Base-by-base conservation (phyloP, 441 rosid species). In the Bruguiera hainesii region DNA sequence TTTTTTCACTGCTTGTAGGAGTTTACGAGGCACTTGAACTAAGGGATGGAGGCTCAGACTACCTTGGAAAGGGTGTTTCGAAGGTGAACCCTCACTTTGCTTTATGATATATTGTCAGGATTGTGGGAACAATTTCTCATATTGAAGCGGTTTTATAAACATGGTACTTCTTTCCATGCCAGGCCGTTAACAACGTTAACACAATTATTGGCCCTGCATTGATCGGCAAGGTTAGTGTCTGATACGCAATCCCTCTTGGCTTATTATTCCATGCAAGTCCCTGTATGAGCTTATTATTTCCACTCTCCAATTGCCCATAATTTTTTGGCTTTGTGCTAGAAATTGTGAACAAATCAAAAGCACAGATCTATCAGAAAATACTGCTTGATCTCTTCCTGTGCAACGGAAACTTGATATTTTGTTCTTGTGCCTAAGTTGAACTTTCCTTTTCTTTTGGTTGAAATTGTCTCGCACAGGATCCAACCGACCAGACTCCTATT, bases 131-230 rank as follows among this genome's bases (percentile, higher is more conserved):
- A 25, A 3, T 21, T 53, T 53, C 6, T n/a, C 57, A 7, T 53
- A 2, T 19, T 53, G 26, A n/a, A 21, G 57, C 13, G 42, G 0
- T 53, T 25, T 53, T 53, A 25, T 53, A 53, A 53, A 53, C 13
- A 1, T 21, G 6, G 68, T 65, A 23, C 16, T 39, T 37, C 60
- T 70, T 19, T 25, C 29, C 63, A 5, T 68, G 9, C 70, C 69
- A 92, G 99, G 99, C 99, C 76, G 99, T 95, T 66, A 77, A 65
- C 39, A 95, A 95, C 75, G 99, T 95, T 6, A 92, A 95, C 81
- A 8, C 68, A 0, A 85, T 90, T 63, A 92, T 95, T 19, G 97
- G 91, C 63, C 99, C 99, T 9, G 98, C 99, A 16, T 78, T 92
- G 81, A 56, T 90, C 48, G 99, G 99, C 71, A 95, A 90, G 97